These are phyloP conservation scores for Tremella fuciformis DNA, from an alignment of 768 basidiomycete species.

Conservation along the genomic window DNA sequence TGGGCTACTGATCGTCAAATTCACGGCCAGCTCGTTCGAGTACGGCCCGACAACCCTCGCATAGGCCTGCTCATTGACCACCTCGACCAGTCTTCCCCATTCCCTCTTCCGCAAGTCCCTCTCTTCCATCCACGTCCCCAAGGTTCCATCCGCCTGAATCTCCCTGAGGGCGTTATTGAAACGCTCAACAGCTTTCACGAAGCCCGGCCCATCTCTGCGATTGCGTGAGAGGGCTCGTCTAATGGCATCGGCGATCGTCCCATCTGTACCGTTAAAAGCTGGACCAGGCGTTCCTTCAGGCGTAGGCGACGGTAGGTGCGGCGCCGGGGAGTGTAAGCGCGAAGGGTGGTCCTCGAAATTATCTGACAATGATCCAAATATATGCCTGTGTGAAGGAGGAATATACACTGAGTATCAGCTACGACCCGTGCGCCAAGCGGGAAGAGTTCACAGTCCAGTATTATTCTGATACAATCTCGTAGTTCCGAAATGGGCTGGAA, in stretches of 20 bases:
- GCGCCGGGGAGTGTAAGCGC: constrained; percentile 26
- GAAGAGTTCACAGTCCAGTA: constrained; percentile 40
- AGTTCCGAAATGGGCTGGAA: constrained; percentile 46
- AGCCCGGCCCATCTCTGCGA: constrained; percentile 44
- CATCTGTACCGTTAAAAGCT: constrained; percentile 23
- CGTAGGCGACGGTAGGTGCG: constrained; percentile 8
- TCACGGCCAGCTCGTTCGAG: constrained; percentile 72
- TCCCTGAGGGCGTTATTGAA: constrained; percentile 42
- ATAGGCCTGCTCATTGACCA: constrained; percentile 73
- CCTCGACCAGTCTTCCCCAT: constrained; percentile 45
- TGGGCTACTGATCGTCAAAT: constrained; percentile 54
- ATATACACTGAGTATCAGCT: constrained; percentile 42
- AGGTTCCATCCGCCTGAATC: constrained; percentile 24
- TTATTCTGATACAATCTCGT: constrained; percentile 30
- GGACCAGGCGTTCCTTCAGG: constrained; percentile 3
- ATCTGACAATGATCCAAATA: constrained; percentile 38
- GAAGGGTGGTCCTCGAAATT: constrained; percentile 29
- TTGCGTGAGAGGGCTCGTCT: constrained; percentile 41
- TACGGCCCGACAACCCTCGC: constrained; percentile 89
- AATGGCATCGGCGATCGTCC: constrained; percentile 37
- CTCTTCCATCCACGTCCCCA: constrained; percentile 14
- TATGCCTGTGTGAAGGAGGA: constrained; percentile 37
- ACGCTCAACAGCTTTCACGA: constrained; percentile 41
- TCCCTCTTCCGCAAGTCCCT: constrained; percentile 14
- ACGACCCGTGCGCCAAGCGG: background rate